Conservation (phyloP, 2,329 filamentous ascomycete species). For the Fusarium dimerum region DNA sequence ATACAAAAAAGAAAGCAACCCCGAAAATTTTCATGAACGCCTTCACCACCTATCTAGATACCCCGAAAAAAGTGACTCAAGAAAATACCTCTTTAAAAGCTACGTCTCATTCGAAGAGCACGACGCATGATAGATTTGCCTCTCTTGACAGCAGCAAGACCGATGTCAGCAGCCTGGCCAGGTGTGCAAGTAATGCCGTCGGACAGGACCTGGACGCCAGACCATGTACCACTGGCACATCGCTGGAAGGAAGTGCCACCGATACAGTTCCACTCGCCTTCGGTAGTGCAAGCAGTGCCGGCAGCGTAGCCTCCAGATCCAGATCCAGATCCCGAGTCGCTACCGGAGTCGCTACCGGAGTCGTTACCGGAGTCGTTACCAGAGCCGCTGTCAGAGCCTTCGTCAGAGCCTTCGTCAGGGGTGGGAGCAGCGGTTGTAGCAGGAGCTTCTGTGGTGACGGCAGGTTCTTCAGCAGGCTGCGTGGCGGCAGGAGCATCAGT, state of each 20-base stretch:
- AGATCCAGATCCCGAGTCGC: conserved; percentile 21
- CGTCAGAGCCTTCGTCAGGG: neutral
- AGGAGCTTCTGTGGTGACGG: conserved; percentile 7
- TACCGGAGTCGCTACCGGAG: neutral
- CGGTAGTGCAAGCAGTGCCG: conserved; percentile 47
- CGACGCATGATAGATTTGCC: conserved; percentile 30
- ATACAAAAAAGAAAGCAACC: too few species aligned
- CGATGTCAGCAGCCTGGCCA: conserved; percentile 43
- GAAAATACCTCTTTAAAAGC: neutral
- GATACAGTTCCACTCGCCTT: conserved; percentile 58
- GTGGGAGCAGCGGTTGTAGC: neutral
- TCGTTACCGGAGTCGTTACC: neutral
- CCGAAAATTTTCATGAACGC: too few species aligned
- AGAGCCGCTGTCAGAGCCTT: neutral
- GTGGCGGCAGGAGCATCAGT: conserved; percentile 25
- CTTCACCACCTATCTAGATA: too few species aligned
- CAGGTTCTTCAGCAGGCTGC: conserved; percentile 4
- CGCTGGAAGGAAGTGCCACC: conserved; percentile 53
- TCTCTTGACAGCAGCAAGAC: conserved; percentile 30
- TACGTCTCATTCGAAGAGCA: too few species aligned
- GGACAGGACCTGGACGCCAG: conserved; percentile 42
- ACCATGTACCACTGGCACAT: conserved; percentile 55
- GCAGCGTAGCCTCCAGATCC: conserved; percentile 35
- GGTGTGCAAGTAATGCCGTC: conserved; percentile 46
- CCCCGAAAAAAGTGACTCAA: neutral